phyloP scores from a whole-genome alignment of 345 rosid species.

The Populus simonii region DNA sequence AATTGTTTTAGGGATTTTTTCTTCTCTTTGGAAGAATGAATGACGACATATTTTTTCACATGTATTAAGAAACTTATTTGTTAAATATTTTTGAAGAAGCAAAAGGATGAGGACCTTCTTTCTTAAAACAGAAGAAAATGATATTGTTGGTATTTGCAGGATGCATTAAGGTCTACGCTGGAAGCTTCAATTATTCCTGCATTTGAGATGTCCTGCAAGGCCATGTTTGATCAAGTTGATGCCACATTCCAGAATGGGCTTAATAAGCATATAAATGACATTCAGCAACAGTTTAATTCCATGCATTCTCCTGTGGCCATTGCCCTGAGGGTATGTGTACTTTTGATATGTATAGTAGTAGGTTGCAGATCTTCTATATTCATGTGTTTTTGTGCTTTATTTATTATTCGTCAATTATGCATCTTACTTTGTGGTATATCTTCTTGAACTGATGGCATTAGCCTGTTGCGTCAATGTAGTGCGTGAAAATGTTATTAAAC shows the following conservation, averaged over 20 bases:
- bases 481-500: neutral
- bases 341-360: neutral
- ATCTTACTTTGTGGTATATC: neutral
- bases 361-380: neutral
- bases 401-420: neutral
- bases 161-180: conserved; percentile 51
- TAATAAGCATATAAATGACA: conserved; percentile 59
- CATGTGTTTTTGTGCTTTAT: neutral
- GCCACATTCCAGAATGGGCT: conserved; percentile 79
- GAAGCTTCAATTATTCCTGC: conserved; percentile 80
- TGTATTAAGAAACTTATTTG: neutral
- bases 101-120: neutral
- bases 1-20: neutral
- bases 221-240: conserved; percentile 91
- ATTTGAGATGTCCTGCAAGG: conserved; percentile 82
- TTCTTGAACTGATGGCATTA: neutral
- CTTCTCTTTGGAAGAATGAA: conserved; percentile 1
- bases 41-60: neutral
- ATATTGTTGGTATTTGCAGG: conserved; percentile 39
- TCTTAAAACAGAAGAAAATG: conserved; percentile 2
- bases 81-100: neutral
- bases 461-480: neutral
- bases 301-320: conserved; percentile 61
- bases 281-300: conserved; percentile 65
- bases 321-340: conserved; percentile 57